Percentiles rank a stretch among this genome's conserved stretches.
Evolutionary conservation across 768 basidiomycete genomes (phyloP).

Genomic region (Kwoniella sp.): DNA sequence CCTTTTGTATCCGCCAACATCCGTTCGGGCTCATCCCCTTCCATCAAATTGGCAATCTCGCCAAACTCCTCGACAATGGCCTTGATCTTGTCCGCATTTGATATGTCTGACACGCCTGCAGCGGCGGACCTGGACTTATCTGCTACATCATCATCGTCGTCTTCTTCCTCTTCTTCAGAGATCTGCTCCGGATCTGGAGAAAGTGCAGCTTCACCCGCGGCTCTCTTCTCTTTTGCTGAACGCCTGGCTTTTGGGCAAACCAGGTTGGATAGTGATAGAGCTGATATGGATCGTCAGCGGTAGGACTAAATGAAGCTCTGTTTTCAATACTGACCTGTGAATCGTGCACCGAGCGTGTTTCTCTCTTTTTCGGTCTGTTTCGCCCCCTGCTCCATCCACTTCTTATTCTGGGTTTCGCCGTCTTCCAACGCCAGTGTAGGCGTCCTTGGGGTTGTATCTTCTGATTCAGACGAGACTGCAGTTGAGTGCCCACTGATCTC

Average conservation of each 20-base stretch:
- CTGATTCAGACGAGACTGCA: neutral
- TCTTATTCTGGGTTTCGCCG: neutral
- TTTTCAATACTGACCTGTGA: conserved; percentile 31
- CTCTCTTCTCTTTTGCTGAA: neutral
- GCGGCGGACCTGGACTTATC: conserved; percentile 8
- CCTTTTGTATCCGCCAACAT: conserved; percentile 65
- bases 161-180: conserved; percentile 1
- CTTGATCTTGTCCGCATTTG: conserved; percentile 61
- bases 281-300: neutral
- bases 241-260: neutral
- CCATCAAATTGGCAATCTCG: conserved; percentile 56
- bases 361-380: conserved; percentile 19
- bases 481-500: neutral
- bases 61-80: conserved; percentile 67
- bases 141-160: conserved; percentile 3
- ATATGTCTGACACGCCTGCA: conserved; percentile 40
- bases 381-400: conserved; percentile 30
- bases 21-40: conserved; percentile 58
- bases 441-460: neutral
- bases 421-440: neutral
- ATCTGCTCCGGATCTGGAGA: neutral
- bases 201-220: neutral
- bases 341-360: conserved; percentile 27
- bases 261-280: conserved; percentile 18
- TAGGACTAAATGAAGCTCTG: neutral